Base-by-base conservation (phyloP, 2,329 filamentous ascomycete genomes). In the Aspergillus novoparasiticus region DNA sequence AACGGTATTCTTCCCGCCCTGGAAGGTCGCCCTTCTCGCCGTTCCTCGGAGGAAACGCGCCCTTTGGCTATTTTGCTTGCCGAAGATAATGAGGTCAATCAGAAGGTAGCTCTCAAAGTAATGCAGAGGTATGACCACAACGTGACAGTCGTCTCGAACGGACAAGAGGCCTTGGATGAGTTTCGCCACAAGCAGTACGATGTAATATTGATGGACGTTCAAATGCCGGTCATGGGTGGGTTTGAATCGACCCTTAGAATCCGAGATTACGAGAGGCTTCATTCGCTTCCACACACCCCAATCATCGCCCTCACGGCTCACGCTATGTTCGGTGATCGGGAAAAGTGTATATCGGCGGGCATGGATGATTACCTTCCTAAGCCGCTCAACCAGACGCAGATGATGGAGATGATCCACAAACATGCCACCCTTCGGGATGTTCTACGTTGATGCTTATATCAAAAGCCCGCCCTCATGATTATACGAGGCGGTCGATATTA, bases 321-420 rank as follows among this genome's bases (percentile, higher is more conserved):
- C 79, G 94, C 94, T 69, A 97, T 97, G 93, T 89, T 97, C 81
- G 94, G 94, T 64, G 94, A 97, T 75, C 87, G 94, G 56, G 94
- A 97, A 75, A 96, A 94, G 81, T 97, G 94, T 77, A 94, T 97
- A 66, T 90, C 95, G 75, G 93, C 93, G 9, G 92, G 97, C 80
- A 97, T 97, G 94, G 94, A 97, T 78, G 94, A 97, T 78, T 97
- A 97, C 74, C 83, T 97, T 39, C 96, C 93, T 12, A 97, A 97
- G 76, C 93, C 93, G 28, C 83, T 97, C 64, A 93, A 96, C 77
- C 92, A 95, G 74, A 95, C 94, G 74, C 91, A 95, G 75, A 88
- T 97, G 70, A 96, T 97, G 71, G 30, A 58, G n/a, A 57, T 62
- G 56, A 34, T 62, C 19, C 55, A 50, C 43, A 61, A 61, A 32